Evolutionary conservation across 108 stramenopile genomes (phyloP).

Genomic region (Licmophora abbreviata): DNA sequence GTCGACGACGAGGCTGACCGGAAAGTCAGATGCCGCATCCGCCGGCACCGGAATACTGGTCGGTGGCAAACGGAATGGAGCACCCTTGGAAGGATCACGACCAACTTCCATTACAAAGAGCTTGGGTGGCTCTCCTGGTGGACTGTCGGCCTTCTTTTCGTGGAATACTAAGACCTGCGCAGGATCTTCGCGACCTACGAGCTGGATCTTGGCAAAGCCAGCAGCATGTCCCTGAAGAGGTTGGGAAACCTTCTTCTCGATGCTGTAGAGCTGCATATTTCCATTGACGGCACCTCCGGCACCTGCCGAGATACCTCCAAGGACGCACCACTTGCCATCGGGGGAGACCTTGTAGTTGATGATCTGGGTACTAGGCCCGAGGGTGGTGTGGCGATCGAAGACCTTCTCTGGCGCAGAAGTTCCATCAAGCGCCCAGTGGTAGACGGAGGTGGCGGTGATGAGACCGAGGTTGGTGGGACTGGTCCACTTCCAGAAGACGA

Average conservation of each 20-base stretch:
- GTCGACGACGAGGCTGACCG: slow-evolving; percentile 85
- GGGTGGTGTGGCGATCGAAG: slow-evolving; percentile 90
- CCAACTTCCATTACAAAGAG: slow-evolving; percentile 99
- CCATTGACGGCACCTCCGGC: slow-evolving; percentile 81
- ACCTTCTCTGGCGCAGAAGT: slow-evolving; percentile 74
- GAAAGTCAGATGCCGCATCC: slow-evolving; percentile 95
- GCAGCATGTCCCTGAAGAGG: slow-evolving; percentile 94
- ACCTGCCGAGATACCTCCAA: slow-evolving; percentile 91
- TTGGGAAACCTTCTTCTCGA: slow-evolving; percentile 95
- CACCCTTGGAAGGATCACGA: slow-evolving; percentile 89
- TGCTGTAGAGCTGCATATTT: slow-evolving; percentile 97
- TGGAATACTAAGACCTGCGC: slow-evolving; percentile 95
- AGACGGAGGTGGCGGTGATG: slow-evolving; percentile 91
- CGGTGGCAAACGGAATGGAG: slow-evolving; percentile 84
- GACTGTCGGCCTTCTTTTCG: slow-evolving; percentile 85
- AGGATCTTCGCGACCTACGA: slow-evolving; percentile 81
- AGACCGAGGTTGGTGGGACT: slow-evolving; percentile 81
- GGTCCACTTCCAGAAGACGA: slow-evolving; percentile 97
- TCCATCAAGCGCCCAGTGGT: slow-evolving; percentile 90
- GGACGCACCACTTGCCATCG: slow-evolving; percentile 96
- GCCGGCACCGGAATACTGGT: slow-evolving; percentile 89
- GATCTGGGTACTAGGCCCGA: slow-evolving; percentile 87
- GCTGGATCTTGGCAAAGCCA: slow-evolving; percentile 81
- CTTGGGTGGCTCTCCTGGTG: slow-evolving; percentile 69
- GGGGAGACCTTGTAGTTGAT: slow-evolving; percentile 96